Evolutionary conservation across 2,329 filamentous ascomycete genomes (phyloP).

Genomic region (Amauroascus verrucosus): DNA sequence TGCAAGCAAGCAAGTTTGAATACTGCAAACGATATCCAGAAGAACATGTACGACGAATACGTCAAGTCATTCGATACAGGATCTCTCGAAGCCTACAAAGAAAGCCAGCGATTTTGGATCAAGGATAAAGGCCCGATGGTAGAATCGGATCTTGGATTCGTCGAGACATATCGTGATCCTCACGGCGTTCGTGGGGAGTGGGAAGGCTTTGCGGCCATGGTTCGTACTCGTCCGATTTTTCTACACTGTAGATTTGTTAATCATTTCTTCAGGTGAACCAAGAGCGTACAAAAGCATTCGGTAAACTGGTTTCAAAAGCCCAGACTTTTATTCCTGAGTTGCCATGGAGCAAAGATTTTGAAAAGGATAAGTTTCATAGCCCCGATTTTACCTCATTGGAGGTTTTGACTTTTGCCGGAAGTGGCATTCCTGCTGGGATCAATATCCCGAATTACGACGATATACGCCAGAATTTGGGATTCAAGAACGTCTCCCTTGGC

Average conservation of each 20-base stretch:
- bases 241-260: slow-evolving; percentile 25
- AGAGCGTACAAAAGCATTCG: slow-evolving; percentile 80
- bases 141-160: slow-evolving; percentile 72
- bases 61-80: slow-evolving; percentile 63
- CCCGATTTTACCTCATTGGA: slow-evolving; percentile 95
- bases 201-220: slow-evolving; percentile 68
- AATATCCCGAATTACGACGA: slow-evolving; percentile 50
- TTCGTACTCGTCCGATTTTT: slow-evolving; percentile 18
- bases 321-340: slow-evolving; percentile 76
- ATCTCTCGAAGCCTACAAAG: slow-evolving; percentile 66
- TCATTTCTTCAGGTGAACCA: slow-evolving; percentile 53
- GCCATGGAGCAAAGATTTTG: slow-evolving; percentile 79
- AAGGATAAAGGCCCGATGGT: slow-evolving; percentile 70
- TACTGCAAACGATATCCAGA: slow-evolving; percentile 63
- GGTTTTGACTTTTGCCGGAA: slow-evolving; percentile 67
- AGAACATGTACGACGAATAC: slow-evolving; percentile 63
- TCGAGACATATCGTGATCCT: slow-evolving; percentile 77
- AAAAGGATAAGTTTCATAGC: slow-evolving; percentile 91
- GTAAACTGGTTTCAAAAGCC: slow-evolving; percentile 69
- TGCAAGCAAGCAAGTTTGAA: slow-evolving; percentile 59
- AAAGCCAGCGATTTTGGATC: slow-evolving; percentile 72
- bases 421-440: slow-evolving; percentile 52
- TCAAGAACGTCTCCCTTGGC: slow-evolving; percentile 70
- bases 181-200: slow-evolving; percentile 72
- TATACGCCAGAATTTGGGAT: slow-evolving; percentile 53